Evolutionary conservation across 495 filamentous ascomycete genomes (phyloP).

Genomic region (Hypomontagnella submonticulosa): DNA sequence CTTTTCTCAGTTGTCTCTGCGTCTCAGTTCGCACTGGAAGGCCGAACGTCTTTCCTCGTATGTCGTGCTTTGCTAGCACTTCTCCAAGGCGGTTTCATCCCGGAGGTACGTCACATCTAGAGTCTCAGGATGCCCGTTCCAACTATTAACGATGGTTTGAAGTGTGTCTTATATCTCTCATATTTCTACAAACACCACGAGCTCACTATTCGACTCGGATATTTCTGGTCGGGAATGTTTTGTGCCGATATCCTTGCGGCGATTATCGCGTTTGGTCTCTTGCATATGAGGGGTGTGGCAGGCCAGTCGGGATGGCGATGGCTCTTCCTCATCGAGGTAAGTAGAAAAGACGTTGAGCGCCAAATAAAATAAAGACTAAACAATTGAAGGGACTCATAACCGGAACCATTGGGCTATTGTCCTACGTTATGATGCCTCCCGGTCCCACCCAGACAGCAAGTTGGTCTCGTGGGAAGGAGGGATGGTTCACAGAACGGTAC

Average conservation of each 20-base stretch:
- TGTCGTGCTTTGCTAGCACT: conserved; percentile 75
- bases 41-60: conserved; percentile 69
- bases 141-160: neutral
- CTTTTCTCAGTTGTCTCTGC: conserved; percentile 78
- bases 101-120: conserved; percentile 47
- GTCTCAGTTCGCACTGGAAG: conserved; percentile 72
- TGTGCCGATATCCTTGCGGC: conserved; percentile 72
- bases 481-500: conserved; percentile 73
- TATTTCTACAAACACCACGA: conserved; percentile 82
- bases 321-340: conserved; percentile 68
- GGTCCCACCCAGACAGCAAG: conserved; percentile 77
- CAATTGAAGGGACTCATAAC: conserved; percentile 61
- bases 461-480: conserved; percentile 69
- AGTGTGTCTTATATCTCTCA: conserved; percentile 71
- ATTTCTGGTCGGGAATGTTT: conserved; percentile 75
- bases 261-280: conserved; percentile 76
- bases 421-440: conserved; percentile 75
- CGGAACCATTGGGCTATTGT: conserved; percentile 69
- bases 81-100: conserved; percentile 78
- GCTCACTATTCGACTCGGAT: conserved; percentile 62
- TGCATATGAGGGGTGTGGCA: conserved; percentile 70
- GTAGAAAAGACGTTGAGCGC: neutral
- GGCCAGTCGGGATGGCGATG: conserved; percentile 78
- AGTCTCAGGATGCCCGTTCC: neutral
- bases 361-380: conserved; percentile 1